phyloP scores from a whole-genome alignment of 2,329 filamentous ascomycete species.

The Ophiosphaerella korrae region DNA sequence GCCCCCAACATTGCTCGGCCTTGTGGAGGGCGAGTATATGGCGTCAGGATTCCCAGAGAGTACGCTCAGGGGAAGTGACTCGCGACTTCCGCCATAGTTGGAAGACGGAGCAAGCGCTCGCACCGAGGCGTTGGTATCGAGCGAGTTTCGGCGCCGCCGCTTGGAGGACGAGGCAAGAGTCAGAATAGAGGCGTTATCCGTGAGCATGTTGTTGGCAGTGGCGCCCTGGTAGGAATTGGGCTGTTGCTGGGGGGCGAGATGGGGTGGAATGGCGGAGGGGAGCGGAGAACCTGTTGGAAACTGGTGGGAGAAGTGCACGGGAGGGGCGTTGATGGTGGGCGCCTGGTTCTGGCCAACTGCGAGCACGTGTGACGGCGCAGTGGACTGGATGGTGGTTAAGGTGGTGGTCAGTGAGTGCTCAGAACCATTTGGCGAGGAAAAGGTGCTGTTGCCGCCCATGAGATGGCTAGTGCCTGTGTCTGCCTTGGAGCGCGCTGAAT shows the following conservation, averaged over 20 bases:
- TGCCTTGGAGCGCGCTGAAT: slow-evolving; percentile 80
- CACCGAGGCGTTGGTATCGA: slow-evolving; percentile 85
- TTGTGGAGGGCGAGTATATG: slow-evolving; percentile 58
- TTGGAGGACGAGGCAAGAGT: slow-evolving; percentile 85
- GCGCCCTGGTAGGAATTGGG: slow-evolving; percentile 77
- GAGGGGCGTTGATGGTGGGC: slow-evolving; percentile 43
- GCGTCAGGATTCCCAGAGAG: slow-evolving; percentile 68
- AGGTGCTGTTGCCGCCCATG: slow-evolving; percentile 72
- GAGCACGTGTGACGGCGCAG: slow-evolving; percentile 61
- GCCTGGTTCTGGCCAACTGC: slow-evolving; percentile 46
- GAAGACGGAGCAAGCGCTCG: slow-evolving; percentile 83
- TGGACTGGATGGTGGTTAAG: slow-evolving; percentile 82
- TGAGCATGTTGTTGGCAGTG: slow-evolving; percentile 80
- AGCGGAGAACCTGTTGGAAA: slow-evolving; percentile 58
- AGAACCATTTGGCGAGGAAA: slow-evolving; percentile 81
- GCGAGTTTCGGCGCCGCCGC: slow-evolving; percentile 74
- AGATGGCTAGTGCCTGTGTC: slow-evolving; percentile 71
- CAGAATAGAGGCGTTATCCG: slow-evolving; percentile 84
- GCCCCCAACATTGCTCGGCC: slow-evolving; percentile 57
- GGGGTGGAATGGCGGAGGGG: slow-evolving; percentile 73
- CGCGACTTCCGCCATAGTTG: slow-evolving; percentile 79
- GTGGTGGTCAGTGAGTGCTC: slow-evolving; percentile 82
- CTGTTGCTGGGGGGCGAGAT: slow-evolving; percentile 64
- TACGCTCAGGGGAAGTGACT: slow-evolving; percentile 78
- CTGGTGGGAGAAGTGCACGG: slow-evolving; percentile 63